Conservation (phyloP, 192 early-diverging fungal genomes). For the Coemansia nantahalensis region DNA sequence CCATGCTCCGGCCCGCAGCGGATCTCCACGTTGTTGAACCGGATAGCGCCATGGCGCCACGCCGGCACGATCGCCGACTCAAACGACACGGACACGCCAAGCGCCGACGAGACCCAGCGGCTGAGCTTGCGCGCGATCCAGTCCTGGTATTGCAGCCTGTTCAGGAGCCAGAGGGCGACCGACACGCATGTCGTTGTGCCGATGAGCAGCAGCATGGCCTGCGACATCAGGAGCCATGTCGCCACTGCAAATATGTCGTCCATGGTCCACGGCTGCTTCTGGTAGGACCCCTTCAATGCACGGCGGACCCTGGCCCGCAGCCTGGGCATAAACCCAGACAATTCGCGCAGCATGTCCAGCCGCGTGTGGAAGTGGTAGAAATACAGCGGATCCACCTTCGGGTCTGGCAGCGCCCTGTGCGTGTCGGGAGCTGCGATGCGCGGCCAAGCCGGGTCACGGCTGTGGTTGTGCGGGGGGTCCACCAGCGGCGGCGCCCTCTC, state of each 20-base stretch:
- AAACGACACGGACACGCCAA: conserved; percentile 81
- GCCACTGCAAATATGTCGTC: conserved; percentile 89
- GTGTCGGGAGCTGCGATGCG: conserved; percentile 19
- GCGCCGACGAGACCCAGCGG: conserved; percentile 72
- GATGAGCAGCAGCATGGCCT: conserved; percentile 78
- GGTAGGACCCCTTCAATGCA: conserved; percentile 58
- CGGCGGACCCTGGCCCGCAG: conserved; percentile 61
- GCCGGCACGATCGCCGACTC: conserved; percentile 92
- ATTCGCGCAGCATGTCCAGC: conserved; percentile 57
- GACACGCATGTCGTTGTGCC: conserved; percentile 90
- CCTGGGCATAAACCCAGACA: conserved; percentile 60
- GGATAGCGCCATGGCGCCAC: too few relatives aligned
- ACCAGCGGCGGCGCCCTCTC: too few relatives aligned
- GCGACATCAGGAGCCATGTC: conserved; percentile 85
- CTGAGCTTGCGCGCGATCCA: conserved; percentile 77
- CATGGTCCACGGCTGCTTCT: conserved; percentile 71
- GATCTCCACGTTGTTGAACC: conserved; percentile 74
- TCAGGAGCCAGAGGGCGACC: conserved; percentile 71
- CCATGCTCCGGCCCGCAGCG: conserved; percentile 43
- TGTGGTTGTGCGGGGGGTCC: too few relatives aligned
- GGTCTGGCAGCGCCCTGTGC: conserved; percentile 29
- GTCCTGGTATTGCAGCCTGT: conserved; percentile 83
- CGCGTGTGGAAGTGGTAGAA: conserved; percentile 27
- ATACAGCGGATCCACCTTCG: conserved; percentile 29
- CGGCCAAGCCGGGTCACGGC: too few relatives aligned